Base-by-base conservation (phyloP, 2,329 filamentous ascomycete genomes). In the Colletotrichum euphorbiae region DNA sequence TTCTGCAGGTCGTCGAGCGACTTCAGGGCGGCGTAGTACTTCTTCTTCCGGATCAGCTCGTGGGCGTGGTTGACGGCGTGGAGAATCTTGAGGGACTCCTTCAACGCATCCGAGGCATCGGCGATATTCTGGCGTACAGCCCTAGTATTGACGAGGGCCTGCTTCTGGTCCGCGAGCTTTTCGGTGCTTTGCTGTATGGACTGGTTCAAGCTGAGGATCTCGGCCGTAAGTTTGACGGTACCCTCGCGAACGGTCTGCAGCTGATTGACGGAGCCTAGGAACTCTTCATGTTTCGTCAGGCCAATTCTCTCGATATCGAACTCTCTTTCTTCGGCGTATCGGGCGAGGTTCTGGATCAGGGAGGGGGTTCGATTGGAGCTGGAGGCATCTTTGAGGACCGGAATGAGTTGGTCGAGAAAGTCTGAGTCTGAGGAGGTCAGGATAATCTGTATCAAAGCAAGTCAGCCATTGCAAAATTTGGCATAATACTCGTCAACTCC, bases 101-200 rank as follows among this genome's bases (percentile, higher is more conserved):
- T 93, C 67, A 99, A 82, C 2, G 94, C 94, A 77, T 93, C 90
- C 1, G 92, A 93, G 11, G 94, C 93, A 74, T 99, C 95, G 71
- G 97, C 93, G 68, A 99, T 97, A 74, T 99, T 99, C 77, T 98
- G 94, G 11, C 95, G 90, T 51, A 98, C 92, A 31, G 92, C 91
- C 57, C 94, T 90, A 4, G 94, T 98, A 75, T 98, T 94, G 28
- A 99, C 96, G 36, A 99, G 84, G 2, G 92, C 92, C 78, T 94
- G 94, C 81, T 99, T 99, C 80, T 98, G 95, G 75, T 93, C 92
- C 0, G 95, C 95, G 40, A 99, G 84, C 78, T 94, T 94, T 82
- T 98, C 94, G 0, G 96, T 98, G 77, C 94, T 98, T 52, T 91
- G 87, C 80, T 98, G 95, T 62, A 99, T 98, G 7, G 94, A 97